Percentiles rank a stretch among this genome's conserved stretches.
Conservation (phyloP, 1,139 yeast genomes). For the Hansenula sp. region DNA sequence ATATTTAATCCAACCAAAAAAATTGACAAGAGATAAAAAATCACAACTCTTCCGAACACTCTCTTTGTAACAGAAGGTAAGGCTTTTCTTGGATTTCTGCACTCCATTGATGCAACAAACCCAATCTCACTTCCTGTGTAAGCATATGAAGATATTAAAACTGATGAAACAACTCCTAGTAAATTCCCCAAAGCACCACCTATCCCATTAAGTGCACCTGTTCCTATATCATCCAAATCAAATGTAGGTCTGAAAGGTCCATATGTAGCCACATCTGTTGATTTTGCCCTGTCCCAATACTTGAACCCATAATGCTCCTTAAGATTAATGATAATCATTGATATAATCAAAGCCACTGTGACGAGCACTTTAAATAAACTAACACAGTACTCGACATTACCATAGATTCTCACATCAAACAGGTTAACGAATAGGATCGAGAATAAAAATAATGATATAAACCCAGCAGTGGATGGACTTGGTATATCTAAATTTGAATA, state of each 20-base stretch:
- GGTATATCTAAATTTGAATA: conserved; percentile 51
- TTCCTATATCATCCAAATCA: conserved; percentile 51
- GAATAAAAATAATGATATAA: conserved; percentile 58
- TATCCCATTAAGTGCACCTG: conserved; percentile 41
- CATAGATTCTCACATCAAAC: conserved; percentile 67
- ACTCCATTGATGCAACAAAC: conserved; percentile 83
- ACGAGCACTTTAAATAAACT: conserved; percentile 57
- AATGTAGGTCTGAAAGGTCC: conserved; percentile 74
- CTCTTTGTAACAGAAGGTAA: conserved; percentile 74
- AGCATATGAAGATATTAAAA: conserved; percentile 64
- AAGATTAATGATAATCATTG: conserved; percentile 61
- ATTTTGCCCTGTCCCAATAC: conserved; percentile 55
- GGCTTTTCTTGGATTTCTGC: conserved; percentile 73
- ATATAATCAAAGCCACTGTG: conserved; percentile 50
- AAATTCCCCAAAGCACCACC: conserved; percentile 64
- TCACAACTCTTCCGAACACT: conserved; percentile 66
- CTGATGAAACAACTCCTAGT: conserved; percentile 59
- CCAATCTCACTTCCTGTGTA: conserved; percentile 82
- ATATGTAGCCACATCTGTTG: conserved; percentile 48
- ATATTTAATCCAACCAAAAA: conserved; percentile 68
- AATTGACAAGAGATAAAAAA: conserved; percentile 67
- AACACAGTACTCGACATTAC: conserved; percentile 66
- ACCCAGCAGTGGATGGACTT: conserved; percentile 55
- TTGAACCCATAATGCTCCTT: conserved; percentile 57
- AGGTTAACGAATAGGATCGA: conserved; percentile 46